A percentile compares a stretch with the other conserved stretches of the same genome.
phyloP scores from a whole-genome alignment of 1,284 basidiomycete species.

The Salmacisia buchloeana region DNA sequence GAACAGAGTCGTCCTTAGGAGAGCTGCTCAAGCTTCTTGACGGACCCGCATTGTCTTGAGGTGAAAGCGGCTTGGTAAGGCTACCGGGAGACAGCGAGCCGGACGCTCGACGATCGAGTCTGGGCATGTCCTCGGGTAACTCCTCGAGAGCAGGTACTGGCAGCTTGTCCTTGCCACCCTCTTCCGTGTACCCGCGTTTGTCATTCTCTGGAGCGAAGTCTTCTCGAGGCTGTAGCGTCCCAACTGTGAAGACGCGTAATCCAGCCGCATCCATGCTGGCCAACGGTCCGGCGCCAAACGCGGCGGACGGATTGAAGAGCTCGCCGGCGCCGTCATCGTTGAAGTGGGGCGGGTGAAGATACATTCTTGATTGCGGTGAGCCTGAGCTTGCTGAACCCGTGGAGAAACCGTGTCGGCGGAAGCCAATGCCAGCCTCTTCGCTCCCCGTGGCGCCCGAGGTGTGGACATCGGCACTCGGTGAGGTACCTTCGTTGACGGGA shows the following conservation, averaged over 20 bases:
- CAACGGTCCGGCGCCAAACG: constrained; percentile 21
- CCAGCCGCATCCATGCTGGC: constrained; percentile 55
- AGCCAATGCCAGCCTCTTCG: not conserved
- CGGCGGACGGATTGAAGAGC: constrained; percentile 19
- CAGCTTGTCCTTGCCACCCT: not conserved
- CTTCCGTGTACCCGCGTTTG: no score
- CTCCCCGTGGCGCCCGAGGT: not conserved
- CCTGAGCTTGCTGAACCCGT: constrained; percentile 2
- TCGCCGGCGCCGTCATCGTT: constrained; percentile 9
- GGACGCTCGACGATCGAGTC: constrained; percentile 19
- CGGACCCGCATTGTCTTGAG: not conserved
- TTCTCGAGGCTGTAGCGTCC: constrained; percentile 64
- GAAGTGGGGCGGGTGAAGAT: constrained; percentile 30
- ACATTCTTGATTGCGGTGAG: constrained; percentile 14
- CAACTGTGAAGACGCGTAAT: constrained; percentile 73
- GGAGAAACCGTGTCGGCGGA: not conserved
- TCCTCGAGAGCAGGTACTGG: constrained; percentile 18
- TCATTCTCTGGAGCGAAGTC: constrained; percentile 4
- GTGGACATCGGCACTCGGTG: no score
- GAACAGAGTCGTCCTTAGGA: not conserved
- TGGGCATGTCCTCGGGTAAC: constrained; percentile 24
- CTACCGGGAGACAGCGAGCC: not conserved
- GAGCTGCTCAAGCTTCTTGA: not conserved
- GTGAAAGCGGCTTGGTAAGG: not conserved
- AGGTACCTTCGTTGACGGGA: not conserved